phyloP scores from a whole-genome alignment of 2,329 filamentous ascomycete species.

The Mollisia scopiformis region DNA sequence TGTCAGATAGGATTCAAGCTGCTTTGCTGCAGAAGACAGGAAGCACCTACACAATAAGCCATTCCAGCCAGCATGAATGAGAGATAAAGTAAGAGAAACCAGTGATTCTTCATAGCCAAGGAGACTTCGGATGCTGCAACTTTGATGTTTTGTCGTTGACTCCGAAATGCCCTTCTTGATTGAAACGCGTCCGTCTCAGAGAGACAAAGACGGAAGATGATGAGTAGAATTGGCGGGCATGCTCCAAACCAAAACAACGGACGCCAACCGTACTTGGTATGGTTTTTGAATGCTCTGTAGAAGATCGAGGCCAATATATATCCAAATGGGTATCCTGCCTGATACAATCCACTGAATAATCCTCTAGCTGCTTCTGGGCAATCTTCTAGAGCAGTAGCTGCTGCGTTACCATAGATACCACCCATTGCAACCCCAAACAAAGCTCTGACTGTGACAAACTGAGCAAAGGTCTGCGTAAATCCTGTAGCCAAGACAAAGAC shows the following conservation, averaged over 20 bases:
- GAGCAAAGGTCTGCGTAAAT: constrained; percentile 67
- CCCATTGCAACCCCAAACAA: constrained; percentile 84
- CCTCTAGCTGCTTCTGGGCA: constrained; percentile 57
- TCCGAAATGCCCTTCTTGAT: too few species aligned
- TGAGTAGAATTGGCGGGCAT: constrained; percentile 78
- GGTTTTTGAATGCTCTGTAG: constrained; percentile 69
- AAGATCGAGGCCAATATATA: constrained; percentile 78
- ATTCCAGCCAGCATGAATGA: too few species aligned
- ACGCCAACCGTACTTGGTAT: constrained; percentile 79
- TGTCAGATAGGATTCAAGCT: too few species aligned
- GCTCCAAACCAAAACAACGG: constrained; percentile 91
- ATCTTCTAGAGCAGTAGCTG: constrained; percentile 76
- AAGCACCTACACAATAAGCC: background rate
- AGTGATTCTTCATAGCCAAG: too few species aligned
- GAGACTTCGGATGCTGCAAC: too few species aligned
- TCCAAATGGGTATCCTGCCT: constrained; percentile 81
- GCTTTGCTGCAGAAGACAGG: too few species aligned
- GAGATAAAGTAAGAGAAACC: too few species aligned
- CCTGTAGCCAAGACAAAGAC: constrained; percentile 75
- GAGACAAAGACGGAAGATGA: constrained; percentile 74
- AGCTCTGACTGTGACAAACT: constrained; percentile 72
- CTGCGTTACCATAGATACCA: constrained; percentile 77
- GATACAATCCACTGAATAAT: constrained; percentile 79
- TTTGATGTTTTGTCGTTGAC: too few species aligned
- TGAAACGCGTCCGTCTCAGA: constrained; percentile 78